Percentiles rank a stretch among this genome's conserved stretches.
Conservation (phyloP, 441 rosid species). For the Aleurites moluccanus region DNA sequence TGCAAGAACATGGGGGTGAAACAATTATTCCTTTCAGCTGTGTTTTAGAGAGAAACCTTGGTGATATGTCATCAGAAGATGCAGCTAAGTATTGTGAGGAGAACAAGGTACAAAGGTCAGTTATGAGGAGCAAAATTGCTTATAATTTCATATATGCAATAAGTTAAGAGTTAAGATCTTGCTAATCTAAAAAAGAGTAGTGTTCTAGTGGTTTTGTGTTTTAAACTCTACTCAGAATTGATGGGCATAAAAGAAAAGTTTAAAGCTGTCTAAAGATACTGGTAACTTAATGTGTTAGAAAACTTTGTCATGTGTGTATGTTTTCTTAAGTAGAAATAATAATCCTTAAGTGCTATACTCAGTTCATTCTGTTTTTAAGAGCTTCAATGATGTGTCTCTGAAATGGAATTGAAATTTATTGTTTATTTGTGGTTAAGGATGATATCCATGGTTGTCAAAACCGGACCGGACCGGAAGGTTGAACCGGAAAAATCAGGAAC, state of each 20-base stretch:
- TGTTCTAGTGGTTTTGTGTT: too few species aligned
- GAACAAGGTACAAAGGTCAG: slow-evolving; percentile 94
- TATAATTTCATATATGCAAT: not conserved
- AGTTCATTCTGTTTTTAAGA: not conserved
- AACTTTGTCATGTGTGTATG: not conserved
- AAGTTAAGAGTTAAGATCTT: not conserved
- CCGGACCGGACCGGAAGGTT: too few species aligned
- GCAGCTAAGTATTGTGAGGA: slow-evolving; percentile 90
- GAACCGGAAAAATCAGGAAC: too few species aligned
- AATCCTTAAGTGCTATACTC: not conserved
- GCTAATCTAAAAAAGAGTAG: not conserved
- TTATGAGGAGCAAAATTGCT: slow-evolving; percentile 17
- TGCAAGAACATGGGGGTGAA: slow-evolving; percentile 96
- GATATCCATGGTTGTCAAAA: too few species aligned
- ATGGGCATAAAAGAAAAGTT: too few species aligned
- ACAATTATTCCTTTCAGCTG: slow-evolving; percentile 93
- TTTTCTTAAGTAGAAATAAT: not conserved
- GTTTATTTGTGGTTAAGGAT: not conserved
- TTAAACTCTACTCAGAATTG: too few species aligned
- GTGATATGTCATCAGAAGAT: slow-evolving; percentile 78
- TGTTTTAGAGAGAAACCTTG: slow-evolving; percentile 70
- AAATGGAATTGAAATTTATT: not conserved
- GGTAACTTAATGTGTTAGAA: not conserved
- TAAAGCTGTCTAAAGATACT: not conserved
- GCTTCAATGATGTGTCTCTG: not conserved